Base-by-base conservation (phyloP, 768 basidiomycete species). In the Dioszegia crocea region DNA sequence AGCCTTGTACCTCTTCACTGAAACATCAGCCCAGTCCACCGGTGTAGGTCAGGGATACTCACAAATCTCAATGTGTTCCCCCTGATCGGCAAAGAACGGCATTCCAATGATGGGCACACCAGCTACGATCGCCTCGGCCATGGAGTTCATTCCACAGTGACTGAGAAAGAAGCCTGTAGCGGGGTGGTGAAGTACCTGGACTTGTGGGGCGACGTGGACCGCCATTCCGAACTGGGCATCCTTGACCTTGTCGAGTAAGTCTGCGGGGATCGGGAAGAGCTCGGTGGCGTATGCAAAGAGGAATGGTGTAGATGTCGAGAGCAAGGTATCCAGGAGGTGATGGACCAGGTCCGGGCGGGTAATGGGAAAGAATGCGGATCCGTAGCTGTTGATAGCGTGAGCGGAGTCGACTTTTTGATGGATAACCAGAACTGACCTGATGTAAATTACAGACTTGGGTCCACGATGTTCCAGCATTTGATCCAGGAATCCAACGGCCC, bases 41-140 rank as follows among this genome's bases (percentile, higher is more conserved):
- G n/a, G n/a, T n/a, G n/a, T n/a, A n/a, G n/a, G n/a, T n/a, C n/a
- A n/a, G n/a, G n/a, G n/a, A n/a, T 0, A 63, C 68, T 60, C 24
- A 66, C 68, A 17, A 31, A 61, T 16, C 3, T 53, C 16, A 14
- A 60, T 39, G n/a, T 58, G 58, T 27, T 66, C 40, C 9, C 57
- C 65, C 58, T 66, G 68, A 53, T 70, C 68, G 17, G 68, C 68
- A 9, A 40, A 57, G 49, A 70, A 66, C 2, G 67, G 67, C 62
- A 64, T 60, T 14, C 51, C 33, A 1, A 64, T 61, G 3, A 64
- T 57, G 11, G 62, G 62, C 0, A 59, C 39, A 27, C 56, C 60
- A 17, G 57, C 44, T n/a, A 70, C 16, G 27, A 66, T 60, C 4
- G 57, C 63, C 44, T 69, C 67, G 21, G 64, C 62, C 17, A 57